These are phyloP conservation scores for Cystofilobasidium bisporidii DNA, from an alignment of 768 basidiomycete genomes.

Conservation along the genomic window DNA sequence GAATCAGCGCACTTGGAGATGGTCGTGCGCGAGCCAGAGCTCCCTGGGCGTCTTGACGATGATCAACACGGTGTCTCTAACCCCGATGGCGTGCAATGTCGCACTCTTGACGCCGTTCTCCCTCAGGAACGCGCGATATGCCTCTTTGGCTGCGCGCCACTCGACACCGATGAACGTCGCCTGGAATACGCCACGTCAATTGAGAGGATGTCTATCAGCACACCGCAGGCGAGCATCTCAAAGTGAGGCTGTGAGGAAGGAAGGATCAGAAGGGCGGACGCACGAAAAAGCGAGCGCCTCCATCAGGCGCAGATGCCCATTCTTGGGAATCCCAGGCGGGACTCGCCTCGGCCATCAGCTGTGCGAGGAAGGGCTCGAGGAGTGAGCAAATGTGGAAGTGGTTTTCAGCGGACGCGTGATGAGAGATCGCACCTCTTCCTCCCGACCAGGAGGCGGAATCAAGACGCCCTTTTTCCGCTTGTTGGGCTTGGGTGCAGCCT, in stretches of 20 bases:
- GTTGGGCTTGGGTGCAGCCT: too few species aligned
- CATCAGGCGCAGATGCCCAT: too few species aligned
- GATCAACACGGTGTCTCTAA: not conserved
- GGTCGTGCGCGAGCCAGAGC: too few species aligned
- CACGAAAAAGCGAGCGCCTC: not conserved
- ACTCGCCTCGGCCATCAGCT: not conserved
- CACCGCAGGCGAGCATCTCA: not conserved
- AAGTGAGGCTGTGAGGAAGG: not conserved
- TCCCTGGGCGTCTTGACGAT: not conserved
- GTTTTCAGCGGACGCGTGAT: too few species aligned
- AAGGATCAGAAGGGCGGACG: not conserved
- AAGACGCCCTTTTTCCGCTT: too few species aligned
- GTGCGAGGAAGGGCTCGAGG: not conserved
- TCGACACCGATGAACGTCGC: not conserved
- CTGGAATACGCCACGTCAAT: too few species aligned
- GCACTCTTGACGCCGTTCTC: not conserved
- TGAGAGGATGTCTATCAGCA: too few species aligned
- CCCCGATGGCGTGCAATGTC: not conserved
- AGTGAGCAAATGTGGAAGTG: not conserved
- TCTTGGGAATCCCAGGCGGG: not conserved
- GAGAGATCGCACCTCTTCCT: too few species aligned
- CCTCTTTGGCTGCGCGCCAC: not conserved
- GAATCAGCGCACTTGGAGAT: too few species aligned
- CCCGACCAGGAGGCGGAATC: too few species aligned
- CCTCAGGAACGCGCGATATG: not conserved